Percentiles rank a stretch among this genome's conserved stretches.
Conservation (phyloP, 148 eudicot species). For the Dianthus caryophyllus region DNA sequence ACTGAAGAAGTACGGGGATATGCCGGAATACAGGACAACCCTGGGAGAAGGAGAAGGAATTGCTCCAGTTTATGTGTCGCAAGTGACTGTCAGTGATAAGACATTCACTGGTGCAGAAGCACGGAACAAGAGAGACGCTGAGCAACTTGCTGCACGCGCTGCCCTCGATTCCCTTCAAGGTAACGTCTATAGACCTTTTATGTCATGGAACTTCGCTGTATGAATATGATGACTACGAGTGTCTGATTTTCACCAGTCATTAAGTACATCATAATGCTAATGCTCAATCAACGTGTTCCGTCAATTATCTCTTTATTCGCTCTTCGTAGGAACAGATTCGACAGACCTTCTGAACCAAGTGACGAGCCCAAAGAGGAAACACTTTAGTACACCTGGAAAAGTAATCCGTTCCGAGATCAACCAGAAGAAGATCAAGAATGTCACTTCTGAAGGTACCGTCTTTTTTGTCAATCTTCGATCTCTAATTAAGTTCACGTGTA, state of each 20-base stretch:
- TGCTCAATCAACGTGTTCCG: background rate
- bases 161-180: conserved; percentile 19
- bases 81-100: conserved; percentile 17
- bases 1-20: conserved; percentile 9
- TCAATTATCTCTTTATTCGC: background rate
- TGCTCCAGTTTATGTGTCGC: conserved; percentile 16
- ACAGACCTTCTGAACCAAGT: conserved; percentile 8
- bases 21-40: conserved; percentile 18
- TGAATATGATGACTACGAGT: background rate
- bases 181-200: background rate
- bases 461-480: background rate
- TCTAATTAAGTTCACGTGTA: background rate
- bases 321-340: conserved; percentile 10
- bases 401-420: background rate
- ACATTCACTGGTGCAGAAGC: conserved; percentile 25
- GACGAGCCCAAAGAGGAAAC: conserved; percentile 16
- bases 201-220: background rate
- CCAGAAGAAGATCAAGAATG: conserved; percentile 14
- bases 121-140: conserved; percentile 20
- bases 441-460: background rate
- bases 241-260: too few species aligned
- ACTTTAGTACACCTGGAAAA: background rate
- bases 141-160: conserved; percentile 25
- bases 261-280: background rate
- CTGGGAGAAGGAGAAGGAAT: conserved; percentile 13